Conservation (phyloP, 1,284 basidiomycete genomes). For the Ustilago bromivora region DNA sequence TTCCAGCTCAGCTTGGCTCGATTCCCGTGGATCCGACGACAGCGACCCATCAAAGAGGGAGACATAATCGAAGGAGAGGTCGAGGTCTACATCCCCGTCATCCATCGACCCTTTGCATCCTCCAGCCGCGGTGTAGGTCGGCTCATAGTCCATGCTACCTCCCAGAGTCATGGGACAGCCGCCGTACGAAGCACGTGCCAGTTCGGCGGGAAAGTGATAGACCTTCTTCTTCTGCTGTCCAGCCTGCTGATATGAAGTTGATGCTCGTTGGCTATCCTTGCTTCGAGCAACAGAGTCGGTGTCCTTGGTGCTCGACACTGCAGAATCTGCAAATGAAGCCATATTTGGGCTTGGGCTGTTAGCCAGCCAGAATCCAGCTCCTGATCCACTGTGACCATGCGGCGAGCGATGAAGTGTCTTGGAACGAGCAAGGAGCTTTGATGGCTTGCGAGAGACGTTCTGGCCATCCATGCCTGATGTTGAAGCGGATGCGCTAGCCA, state of each 20-base stretch:
- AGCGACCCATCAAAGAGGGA: conserved; percentile 44
- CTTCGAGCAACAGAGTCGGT: background rate
- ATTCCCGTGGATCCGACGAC: conserved; percentile 28
- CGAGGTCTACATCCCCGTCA: conserved; percentile 52
- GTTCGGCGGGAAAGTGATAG: conserved; percentile 44
- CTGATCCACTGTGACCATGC: conserved; percentile 49
- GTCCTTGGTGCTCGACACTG: background rate
- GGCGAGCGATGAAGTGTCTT: conserved; percentile 44
- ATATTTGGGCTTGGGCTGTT: conserved; percentile 36
- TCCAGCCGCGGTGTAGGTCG: conserved; percentile 13
- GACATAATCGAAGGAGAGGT: conserved; percentile 59
- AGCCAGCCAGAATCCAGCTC: conserved; percentile 49
- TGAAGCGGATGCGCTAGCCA: conserved; percentile 31
- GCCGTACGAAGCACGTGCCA: conserved; percentile 34
- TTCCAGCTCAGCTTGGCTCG: conserved; percentile 14
- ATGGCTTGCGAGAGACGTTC: conserved; percentile 31
- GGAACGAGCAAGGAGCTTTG: conserved; percentile 35
- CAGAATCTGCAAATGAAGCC: conserved; percentile 12
- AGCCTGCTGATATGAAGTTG: background rate
- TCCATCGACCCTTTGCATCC: conserved; percentile 5
- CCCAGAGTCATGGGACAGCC: conserved; percentile 23
- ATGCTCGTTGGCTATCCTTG: conserved; percentile 4
- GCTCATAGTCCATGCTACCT: conserved; percentile 11
- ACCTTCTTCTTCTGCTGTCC: conserved; percentile 19
- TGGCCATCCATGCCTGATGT: conserved; percentile 12